Evolutionary conservation across 2,329 filamentous ascomycete genomes (phyloP), one percentile per base, ranked within the genome.

Genomic region (Coleophoma crateriformis): DNA sequence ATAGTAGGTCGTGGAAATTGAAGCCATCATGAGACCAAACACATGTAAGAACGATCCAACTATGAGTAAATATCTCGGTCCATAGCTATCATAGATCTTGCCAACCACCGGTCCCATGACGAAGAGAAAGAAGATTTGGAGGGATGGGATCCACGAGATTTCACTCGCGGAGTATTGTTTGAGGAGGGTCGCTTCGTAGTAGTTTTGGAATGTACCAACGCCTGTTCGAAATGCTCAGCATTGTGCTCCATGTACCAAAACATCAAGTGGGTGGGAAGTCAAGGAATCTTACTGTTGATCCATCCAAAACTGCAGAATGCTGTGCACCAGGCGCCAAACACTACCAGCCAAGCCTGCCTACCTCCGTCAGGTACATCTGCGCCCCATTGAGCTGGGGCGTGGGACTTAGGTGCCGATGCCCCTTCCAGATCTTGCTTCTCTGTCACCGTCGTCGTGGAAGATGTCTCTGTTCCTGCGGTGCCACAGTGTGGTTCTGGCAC

Each of bases 71-170:
- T 67, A 72, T 19, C 75, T 73, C 0, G 83, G 80, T 0, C 84
- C 84, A 48, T 80, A 77, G 46, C 69, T 76, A 58, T 87, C 84
- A 55, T 75, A 84, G 0, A 83, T 38, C 35, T 75, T 77, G 2
- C 84, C 84, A 12, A 84, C 72, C 12, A 86, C 57, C 0, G 81
- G 80, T 58, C 73, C 53, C 14, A 60, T 55, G 34, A 61, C 56
- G 68, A 83, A 70, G 55, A 78, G 68, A 54, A 75, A 77, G 32
- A 73, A 65, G 7, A 33, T 33, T 49, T 81, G 71, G 1, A 81
- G 60, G 0, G 77, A 77, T 0, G 76, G 71, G 37, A 82, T 81
- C 79, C 78, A 83, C 13, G 78, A 67, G 17, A 83, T 70, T 0
- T 72, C 74, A 42, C 74, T 77, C 3, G 75, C 55, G 0, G 76